Percentiles rank a stretch among this genome's conserved stretches.
Evolutionary conservation across 257 asterid genomes (phyloP).

Genomic region (Orobanche coerulescens): DNA sequence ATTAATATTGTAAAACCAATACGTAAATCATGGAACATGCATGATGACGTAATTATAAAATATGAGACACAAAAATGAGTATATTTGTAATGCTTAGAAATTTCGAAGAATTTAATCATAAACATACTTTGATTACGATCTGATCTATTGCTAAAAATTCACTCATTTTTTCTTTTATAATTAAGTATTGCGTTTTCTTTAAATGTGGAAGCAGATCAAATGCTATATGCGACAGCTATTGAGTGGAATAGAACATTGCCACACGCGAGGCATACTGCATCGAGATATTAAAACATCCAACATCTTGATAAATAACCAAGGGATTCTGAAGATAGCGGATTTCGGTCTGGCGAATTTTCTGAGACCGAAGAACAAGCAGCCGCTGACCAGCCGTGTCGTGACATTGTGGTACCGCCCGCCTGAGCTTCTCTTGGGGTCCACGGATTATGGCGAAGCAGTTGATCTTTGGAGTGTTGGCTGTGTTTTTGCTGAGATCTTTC

Average conservation of each 20-base stretch:
- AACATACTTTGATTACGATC: too few relatives aligned
- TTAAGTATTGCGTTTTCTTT: not conserved
- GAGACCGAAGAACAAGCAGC: conserved; percentile 44
- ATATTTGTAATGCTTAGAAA: too few relatives aligned
- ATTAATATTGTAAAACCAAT: too few relatives aligned
- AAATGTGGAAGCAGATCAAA: conserved; percentile 52
- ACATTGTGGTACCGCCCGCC: conserved; percentile 99
- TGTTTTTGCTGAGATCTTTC: conserved; percentile 80
- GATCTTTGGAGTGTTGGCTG: conserved; percentile 97
- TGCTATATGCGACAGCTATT: conserved; percentile 82
- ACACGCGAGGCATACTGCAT: conserved; percentile 72
- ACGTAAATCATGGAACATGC: too few relatives aligned
- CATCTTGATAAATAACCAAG: conserved; percentile 73
- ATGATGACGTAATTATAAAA: too few relatives aligned
- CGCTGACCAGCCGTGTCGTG: conserved; percentile 82
- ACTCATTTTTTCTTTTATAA: too few relatives aligned
- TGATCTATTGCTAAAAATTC: too few relatives aligned
- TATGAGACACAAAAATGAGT: too few relatives aligned
- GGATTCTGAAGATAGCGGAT: conserved; percentile 75
- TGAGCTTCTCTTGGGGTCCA: conserved; percentile 82
- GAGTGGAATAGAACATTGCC: conserved; percentile 79
- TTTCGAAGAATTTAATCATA: too few relatives aligned
- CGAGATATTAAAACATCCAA: conserved; percentile 84
- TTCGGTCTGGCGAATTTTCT: conserved; percentile 80
- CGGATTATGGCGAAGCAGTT: conserved; percentile 62